A percentile compares a stretch with the other conserved stretches of the same genome.
Evolutionary conservation across 1,284 basidiomycete species (phyloP).

Genomic region (Ustilago tritici): DNA sequence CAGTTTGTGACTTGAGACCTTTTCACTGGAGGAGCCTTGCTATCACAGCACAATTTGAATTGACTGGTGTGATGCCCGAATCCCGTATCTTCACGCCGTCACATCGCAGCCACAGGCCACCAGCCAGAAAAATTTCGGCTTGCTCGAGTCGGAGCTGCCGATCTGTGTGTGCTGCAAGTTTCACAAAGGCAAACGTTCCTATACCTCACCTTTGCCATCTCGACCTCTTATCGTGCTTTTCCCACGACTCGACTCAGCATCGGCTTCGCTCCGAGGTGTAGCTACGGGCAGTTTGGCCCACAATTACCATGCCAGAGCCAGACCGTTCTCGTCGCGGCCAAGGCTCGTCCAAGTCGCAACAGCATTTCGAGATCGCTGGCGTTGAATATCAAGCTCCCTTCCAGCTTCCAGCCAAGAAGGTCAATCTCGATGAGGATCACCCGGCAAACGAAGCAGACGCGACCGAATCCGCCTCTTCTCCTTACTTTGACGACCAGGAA

Average conservation of each 20-base stretch:
- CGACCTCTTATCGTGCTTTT: background rate
- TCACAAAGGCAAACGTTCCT: background rate
- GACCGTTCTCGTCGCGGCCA: constrained; percentile 28
- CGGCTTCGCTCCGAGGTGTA: constrained; percentile 5
- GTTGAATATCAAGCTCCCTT: constrained; percentile 67
- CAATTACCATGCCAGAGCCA: constrained; percentile 27
- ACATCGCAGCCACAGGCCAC: constrained; percentile 1
- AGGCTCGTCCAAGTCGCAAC: constrained; percentile 31
- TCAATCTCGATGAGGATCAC: background rate
- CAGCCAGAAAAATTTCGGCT: background rate
- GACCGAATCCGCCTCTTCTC: constrained; percentile 50
- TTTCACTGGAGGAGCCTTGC: too few species aligned
- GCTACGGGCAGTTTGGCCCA: background rate
- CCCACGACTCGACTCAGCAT: constrained; percentile 8
- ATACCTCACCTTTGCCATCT: background rate
- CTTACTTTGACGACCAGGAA: constrained; percentile 67
- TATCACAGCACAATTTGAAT: background rate
- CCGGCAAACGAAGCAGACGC: constrained; percentile 8
- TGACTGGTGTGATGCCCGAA: constrained; percentile 4
- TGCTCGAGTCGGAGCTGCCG: constrained; percentile 5
- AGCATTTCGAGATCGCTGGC: constrained; percentile 55
- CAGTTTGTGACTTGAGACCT: too few species aligned
- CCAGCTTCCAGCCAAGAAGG: constrained; percentile 39
- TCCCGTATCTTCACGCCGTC: background rate
- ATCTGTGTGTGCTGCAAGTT: background rate